Evolutionary conservation across 202 grass and related monocot species (phyloP).

Genomic region (Setaria italica): DNA sequence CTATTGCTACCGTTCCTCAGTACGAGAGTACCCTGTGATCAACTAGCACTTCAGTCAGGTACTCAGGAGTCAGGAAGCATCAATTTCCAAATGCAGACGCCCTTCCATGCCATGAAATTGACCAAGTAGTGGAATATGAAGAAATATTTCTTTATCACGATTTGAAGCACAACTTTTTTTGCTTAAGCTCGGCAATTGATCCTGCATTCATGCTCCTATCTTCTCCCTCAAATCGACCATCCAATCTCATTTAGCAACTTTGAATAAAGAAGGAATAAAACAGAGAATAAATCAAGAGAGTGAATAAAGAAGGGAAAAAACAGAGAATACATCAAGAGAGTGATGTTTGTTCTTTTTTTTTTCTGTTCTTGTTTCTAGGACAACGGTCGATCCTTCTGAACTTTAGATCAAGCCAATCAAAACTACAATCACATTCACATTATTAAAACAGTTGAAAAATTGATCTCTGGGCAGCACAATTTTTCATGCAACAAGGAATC

Average conservation of each 20-base stretch:
- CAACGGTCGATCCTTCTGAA: background rate
- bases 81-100: background rate
- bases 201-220: background rate
- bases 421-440: too few species aligned
- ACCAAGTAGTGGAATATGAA: background rate
- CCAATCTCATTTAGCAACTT: background rate
- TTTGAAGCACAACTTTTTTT: background rate
- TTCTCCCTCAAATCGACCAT: background rate
- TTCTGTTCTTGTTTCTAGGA: rapidly evolving
- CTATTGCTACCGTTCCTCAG: background rate
- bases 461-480: too few species aligned
- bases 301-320: background rate
- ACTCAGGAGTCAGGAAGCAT: background rate
- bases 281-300: background rate
- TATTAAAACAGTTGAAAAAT: too few species aligned
- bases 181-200: background rate
- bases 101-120: background rate
- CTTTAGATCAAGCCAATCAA: background rate
- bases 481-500: too few species aligned
- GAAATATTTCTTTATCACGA: background rate
- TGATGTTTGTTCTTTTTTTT: background rate
- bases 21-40: background rate
- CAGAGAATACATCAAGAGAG: background rate
- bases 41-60: background rate
- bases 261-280: background rate